Conservation (phyloP, 1,284 basidiomycete genomes). For the Amylostereum areolatum region DNA sequence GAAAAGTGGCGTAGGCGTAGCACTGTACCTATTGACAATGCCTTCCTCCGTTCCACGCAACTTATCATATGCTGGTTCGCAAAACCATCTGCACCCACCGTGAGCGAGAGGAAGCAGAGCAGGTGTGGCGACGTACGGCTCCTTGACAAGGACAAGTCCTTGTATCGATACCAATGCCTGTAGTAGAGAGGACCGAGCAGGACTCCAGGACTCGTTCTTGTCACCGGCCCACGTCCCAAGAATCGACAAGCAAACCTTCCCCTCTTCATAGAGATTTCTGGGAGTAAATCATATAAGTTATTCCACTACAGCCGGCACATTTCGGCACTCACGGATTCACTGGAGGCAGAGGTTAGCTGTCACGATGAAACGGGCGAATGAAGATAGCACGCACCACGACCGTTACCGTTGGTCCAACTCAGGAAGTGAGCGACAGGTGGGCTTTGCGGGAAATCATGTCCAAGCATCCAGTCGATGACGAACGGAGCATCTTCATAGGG, state of each 20-base stretch:
- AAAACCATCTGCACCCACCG: conserved; percentile 64
- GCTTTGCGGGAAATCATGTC: conserved; percentile 81
- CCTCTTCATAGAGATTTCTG: conserved; percentile 91
- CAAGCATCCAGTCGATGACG: conserved; percentile 90
- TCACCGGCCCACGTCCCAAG: conserved; percentile 92
- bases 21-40: conserved; percentile 66
- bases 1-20: neutral
- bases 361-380: neutral
- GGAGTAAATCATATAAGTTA: neutral
- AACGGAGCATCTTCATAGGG: conserved; percentile 93
- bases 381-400: conserved; percentile 54
- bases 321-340: conserved; percentile 67
- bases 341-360: conserved; percentile 16
- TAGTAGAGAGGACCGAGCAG: conserved; percentile 76
- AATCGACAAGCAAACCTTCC: conserved; percentile 91
- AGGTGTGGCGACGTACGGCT: conserved; percentile 58
- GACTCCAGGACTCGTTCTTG: conserved; percentile 79
- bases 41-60: conserved; percentile 86
- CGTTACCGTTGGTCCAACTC: conserved; percentile 93
- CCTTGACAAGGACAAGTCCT: conserved; percentile 86
- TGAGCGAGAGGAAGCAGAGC: neutral
- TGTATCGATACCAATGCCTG: conserved; percentile 94
- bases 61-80: conserved; percentile 89
- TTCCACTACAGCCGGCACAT: neutral
- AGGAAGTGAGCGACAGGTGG: conserved; percentile 88